phyloP scores from a whole-genome alignment of 2,329 filamentous ascomycete species.

The Raffaelea ambrosiae region DNA sequence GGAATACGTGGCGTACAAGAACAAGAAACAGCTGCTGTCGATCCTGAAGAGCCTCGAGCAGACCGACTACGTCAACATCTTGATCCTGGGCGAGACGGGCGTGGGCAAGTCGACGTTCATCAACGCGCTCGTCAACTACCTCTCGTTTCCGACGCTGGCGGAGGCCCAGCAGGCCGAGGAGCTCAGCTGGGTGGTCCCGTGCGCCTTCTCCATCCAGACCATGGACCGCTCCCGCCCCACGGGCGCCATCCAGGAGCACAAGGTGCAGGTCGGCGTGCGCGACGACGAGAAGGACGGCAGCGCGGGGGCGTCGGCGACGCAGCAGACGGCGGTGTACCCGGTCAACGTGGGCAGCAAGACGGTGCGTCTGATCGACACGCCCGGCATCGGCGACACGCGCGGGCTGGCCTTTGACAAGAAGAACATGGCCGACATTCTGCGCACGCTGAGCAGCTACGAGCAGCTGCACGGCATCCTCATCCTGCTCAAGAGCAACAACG shows the following conservation, averaged over 20 bases:
- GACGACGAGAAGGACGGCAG: conserved; percentile 23
- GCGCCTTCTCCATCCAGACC: conserved; percentile 26
- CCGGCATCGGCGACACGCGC: conserved; percentile 31
- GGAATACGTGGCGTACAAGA: not conserved
- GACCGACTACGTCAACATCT: conserved; percentile 28
- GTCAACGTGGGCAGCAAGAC: conserved; percentile 19
- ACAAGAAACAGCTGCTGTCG: conserved; percentile 1
- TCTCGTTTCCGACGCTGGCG: conserved; percentile 26
- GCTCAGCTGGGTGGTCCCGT: conserved; percentile 28
- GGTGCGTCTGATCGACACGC: conserved; percentile 32
- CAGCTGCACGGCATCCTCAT: conserved; percentile 32
- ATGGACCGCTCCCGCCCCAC: conserved; percentile 17
- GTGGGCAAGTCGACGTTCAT: conserved; percentile 41
- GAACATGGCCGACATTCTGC: conserved; percentile 31
- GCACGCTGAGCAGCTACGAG: conserved; percentile 22
- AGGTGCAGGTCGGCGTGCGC: conserved; percentile 21
- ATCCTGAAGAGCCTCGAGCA: conserved; percentile 12
- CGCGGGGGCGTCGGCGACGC: conserved; percentile 26
- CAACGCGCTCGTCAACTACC: conserved; percentile 38
- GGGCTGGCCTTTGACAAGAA: conserved; percentile 25
- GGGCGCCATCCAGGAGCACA: conserved; percentile 17
- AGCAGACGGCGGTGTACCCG: conserved; percentile 23
- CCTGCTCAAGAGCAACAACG: conserved; percentile 30
- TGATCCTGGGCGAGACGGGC: conserved; percentile 38
- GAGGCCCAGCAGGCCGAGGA: conserved; percentile 23